These are phyloP conservation scores for Chara braunii DNA, from an alignment of 139 green algal species.

Conservation along the genomic window DNA sequence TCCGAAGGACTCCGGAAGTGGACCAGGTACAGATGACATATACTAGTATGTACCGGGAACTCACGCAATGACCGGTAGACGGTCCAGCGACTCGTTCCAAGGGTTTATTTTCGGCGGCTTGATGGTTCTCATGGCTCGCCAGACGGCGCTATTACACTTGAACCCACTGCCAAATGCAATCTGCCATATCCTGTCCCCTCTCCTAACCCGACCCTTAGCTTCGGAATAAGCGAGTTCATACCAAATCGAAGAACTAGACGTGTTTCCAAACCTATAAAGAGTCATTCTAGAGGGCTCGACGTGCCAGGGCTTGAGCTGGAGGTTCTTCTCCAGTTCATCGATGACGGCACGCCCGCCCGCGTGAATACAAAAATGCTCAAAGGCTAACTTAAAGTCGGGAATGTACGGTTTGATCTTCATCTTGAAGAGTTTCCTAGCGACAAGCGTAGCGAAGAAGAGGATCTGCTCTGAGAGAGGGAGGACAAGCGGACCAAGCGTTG, in stretches of 20 bases:
- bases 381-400: slow-evolving; percentile 94
- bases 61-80: slow-evolving; percentile 14
- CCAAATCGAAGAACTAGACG: slow-evolving; percentile 46
- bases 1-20: too few species aligned
- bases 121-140: slow-evolving; percentile 40
- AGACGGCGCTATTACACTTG: slow-evolving; percentile 51
- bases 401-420: slow-evolving; percentile 73
- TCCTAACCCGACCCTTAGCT: slow-evolving; percentile 22
- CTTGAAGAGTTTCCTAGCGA: slow-evolving; percentile 65
- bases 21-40: too few species aligned
- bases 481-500: slow-evolving; percentile 86
- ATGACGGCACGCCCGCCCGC: slow-evolving; percentile 86
- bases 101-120: slow-evolving; percentile 11
- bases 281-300: slow-evolving; percentile 59
- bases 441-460: slow-evolving; percentile 78
- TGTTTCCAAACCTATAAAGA: slow-evolving; percentile 47
- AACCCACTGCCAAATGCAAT: slow-evolving; percentile 49
- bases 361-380: slow-evolving; percentile 98
- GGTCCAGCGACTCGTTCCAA: slow-evolving; percentile 31
- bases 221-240: slow-evolving; percentile 55
- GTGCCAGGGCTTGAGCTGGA: slow-evolving; percentile 55
- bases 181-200: slow-evolving; percentile 47
- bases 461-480: slow-evolving; percentile 88
- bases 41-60: too few species aligned
- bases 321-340: slow-evolving; percentile 94